These are phyloP conservation scores for Kingdonia uniflora DNA, from an alignment of 164 flowering plant species.

Conservation along the genomic window DNA sequence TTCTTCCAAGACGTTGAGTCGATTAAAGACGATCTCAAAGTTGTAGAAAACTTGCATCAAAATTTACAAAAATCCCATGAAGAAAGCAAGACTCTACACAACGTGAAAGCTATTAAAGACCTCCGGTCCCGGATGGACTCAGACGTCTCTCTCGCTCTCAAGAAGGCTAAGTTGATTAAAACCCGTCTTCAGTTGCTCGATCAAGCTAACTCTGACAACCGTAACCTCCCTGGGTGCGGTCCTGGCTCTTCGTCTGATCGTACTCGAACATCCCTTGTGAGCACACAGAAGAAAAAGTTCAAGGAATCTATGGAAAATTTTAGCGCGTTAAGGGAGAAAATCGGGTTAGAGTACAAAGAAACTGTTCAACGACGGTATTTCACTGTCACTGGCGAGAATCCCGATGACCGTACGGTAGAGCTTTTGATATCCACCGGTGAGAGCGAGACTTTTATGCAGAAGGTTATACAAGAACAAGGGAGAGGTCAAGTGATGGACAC, in stretches of 20 bases:
- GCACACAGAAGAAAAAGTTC: constrained; percentile 51
- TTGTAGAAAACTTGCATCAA: constrained; percentile 37
- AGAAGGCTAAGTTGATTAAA: constrained; percentile 61
- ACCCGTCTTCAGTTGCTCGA: constrained; percentile 56
- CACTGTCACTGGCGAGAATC: constrained; percentile 71
- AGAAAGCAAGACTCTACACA: constrained; percentile 53
- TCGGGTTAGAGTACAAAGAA: constrained; percentile 58
- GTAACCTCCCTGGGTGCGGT: constrained; percentile 59
- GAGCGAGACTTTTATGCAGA: constrained; percentile 74
- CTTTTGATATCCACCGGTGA: constrained; percentile 59
- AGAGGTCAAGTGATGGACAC: constrained; percentile 46
- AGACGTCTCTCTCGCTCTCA: constrained; percentile 46
- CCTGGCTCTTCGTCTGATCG: constrained; percentile 79
- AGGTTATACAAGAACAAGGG: constrained; percentile 63
- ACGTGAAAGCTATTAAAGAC: constrained; percentile 48
- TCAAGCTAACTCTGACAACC: constrained; percentile 56
- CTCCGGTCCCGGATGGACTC: constrained; percentile 53
- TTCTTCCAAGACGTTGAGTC: constrained; percentile 68
- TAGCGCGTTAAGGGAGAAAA: constrained; percentile 35
- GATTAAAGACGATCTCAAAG: constrained; percentile 52
- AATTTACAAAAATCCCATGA: constrained; percentile 44
- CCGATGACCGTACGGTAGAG: constrained; percentile 49
- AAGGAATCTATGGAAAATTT: constrained; percentile 55
- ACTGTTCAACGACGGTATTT: constrained; percentile 63
- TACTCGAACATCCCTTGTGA: constrained; percentile 59